Conservation (phyloP, 768 basidiomycete genomes). For the Tylopilus sp. region DNA sequence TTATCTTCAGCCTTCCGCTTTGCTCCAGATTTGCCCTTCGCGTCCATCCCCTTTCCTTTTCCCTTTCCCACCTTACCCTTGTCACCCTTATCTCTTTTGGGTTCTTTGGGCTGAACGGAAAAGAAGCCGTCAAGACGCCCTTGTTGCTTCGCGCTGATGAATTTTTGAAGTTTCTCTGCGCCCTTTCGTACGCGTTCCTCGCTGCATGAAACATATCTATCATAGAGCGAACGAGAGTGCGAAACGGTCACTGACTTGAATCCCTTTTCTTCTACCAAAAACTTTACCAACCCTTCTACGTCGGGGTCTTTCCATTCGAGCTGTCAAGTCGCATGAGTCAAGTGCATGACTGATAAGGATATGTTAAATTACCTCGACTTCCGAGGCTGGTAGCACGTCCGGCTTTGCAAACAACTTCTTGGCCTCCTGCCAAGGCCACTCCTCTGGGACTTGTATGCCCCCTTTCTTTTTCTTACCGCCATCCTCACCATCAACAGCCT, state of each 20-base stretch:
- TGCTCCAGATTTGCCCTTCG: conserved; percentile 10
- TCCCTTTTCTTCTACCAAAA: conserved; percentile 91
- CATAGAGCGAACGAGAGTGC: not conserved
- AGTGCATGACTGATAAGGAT: not conserved
- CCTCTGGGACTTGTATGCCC: conserved; percentile 77
- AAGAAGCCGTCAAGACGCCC: conserved; percentile 97
- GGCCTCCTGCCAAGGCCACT: conserved; percentile 97
- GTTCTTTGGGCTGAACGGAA: conserved; percentile 59
- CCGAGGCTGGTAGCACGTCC: conserved; percentile 81
- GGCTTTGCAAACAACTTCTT: conserved; percentile 88
- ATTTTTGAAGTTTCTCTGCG: conserved; percentile 88
- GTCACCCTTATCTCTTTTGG: conserved; percentile 42
- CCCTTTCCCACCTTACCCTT: conserved; percentile 40
- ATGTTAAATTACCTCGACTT: conserved; percentile 65
- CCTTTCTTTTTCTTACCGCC: conserved; percentile 58
- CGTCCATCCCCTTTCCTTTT: conserved; percentile 38
- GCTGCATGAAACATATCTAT: conserved; percentile 38
- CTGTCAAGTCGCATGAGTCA: conserved; percentile 37
- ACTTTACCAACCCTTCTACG: conserved; percentile 88
- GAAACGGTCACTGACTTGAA: conserved; percentile 66
- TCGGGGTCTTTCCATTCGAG: conserved; percentile 95
- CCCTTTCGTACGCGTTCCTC: conserved; percentile 97
- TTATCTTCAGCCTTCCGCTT: conserved; percentile 35
- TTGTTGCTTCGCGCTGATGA: conserved; percentile 88
- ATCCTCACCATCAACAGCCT: conserved; percentile 40